phyloP scores from a whole-genome alignment of 495 filamentous ascomycete species.

The Penicillium cinerascens region DNA sequence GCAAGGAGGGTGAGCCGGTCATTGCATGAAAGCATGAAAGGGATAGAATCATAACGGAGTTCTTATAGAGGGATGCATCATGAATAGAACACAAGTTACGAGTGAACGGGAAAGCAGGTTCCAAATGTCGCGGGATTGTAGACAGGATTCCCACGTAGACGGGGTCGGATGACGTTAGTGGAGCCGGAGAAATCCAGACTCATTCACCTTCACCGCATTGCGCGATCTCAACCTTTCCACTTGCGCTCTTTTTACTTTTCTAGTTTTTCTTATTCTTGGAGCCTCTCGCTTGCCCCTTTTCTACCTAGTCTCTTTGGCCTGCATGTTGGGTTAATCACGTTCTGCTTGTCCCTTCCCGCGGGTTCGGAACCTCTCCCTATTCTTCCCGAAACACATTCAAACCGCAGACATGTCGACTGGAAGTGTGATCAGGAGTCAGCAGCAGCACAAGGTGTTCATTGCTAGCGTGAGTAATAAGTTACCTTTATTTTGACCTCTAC shows the following conservation, averaged over 20 bases:
- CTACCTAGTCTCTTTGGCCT: not conserved
- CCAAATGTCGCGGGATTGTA: not conserved
- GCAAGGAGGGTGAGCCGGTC: not conserved
- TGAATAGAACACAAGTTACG: not conserved
- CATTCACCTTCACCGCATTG: constrained; percentile 16
- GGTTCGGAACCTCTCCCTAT: constrained; percentile 23
- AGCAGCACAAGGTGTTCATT: constrained; percentile 28
- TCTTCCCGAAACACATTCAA: constrained; percentile 16
- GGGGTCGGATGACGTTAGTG: constrained; percentile 21
- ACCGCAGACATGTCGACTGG: constrained; percentile 18
- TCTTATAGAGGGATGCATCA: not conserved
- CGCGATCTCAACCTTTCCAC: constrained; percentile 3
- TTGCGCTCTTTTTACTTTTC: constrained; percentile 1
- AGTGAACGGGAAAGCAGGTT: not conserved
- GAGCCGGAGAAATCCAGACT: constrained; percentile 18
- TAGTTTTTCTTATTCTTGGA: constrained; percentile 3
- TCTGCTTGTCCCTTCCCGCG: constrained; percentile 10
- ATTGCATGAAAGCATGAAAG: not conserved
- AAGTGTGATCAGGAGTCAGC: constrained; percentile 18
- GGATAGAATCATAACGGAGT: constrained; percentile 1
- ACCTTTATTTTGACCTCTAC: not conserved
- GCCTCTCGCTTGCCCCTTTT: not conserved
- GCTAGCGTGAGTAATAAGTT: constrained; percentile 32
- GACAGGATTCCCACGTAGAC: too few relatives aligned
- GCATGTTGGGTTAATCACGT: constrained; percentile 4